Evolutionary conservation across 225 moss, liverwort and hornwort genomes (phyloP), one percentile per base, ranked within the genome.

Genomic region (Ulota crispa): DNA sequence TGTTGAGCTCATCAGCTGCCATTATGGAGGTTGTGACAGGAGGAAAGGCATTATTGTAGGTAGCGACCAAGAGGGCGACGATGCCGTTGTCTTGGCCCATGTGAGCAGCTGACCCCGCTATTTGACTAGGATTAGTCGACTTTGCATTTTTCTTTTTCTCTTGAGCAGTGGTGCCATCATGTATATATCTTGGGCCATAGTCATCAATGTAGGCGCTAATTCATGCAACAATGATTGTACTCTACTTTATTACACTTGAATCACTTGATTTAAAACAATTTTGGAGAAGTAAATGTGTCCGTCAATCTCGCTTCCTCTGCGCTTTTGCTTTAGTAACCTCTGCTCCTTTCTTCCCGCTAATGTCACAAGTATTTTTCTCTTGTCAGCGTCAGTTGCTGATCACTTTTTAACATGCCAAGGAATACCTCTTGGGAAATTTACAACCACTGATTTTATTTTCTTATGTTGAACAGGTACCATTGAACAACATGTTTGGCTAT

Each of bases 401-500:
- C 31, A 41, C 9, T 74, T 28, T 47, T 19, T 8, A 70, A 59
- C 20, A 13, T 57, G 52, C 64, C 34, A 36, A 21, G 15, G 43
- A 23, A 37, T 30, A 39, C 54, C 36, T 68, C 43, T 67, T 0
- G 57, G 30, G 56, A 70, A 61, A 31, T 77, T 68, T 62, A 28
- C 16, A 21, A 60, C 53, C 43, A 34, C 30, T 85, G 43, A 75
- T 36, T 9, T 65, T 30, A 60, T 10, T 6, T 82, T 62, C 50
- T 59, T 42, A 32, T 80, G 11, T 82, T 32, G 72, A 27, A 31
- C 83, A 94, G 96, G 94, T 95, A 65, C 98, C 97, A 11, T 78
- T 95, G 82, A 99, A 99, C 86, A 99, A 94, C 70, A 95, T 96
- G 98, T 99, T 99, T 65, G 96, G 98, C 31, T 99, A 99, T 59